Base-by-base conservation (phyloP, 2,329 filamentous ascomycete species). In the Sarocladiaceae sp. region DNA sequence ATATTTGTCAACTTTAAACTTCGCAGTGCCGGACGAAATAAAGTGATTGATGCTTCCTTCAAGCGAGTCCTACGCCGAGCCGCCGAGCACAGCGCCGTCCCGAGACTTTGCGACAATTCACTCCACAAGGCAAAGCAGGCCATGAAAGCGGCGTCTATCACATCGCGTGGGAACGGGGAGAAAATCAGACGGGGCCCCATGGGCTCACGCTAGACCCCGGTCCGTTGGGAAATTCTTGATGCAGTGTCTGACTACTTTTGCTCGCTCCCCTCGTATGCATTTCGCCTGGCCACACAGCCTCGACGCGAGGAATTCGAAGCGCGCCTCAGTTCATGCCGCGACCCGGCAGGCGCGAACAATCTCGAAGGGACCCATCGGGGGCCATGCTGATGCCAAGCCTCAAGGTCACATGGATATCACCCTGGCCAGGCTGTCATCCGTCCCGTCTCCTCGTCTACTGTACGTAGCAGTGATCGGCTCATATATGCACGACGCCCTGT, bases 301-400 rank as follows among this genome's bases (percentile, higher is more conserved):
- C n/a, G n/a, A n/a, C n/a, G n/a, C n/a, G n/a, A n/a, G n/a, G n/a
- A n/a, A n/a, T n/a, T n/a, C n/a, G n/a, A n/a, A n/a, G n/a, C n/a
- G n/a, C n/a, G n/a, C n/a, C n/a, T n/a, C n/a, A n/a, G n/a, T 26
- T 41, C 23, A 41, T 29, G 23, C n/a, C 19, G 4, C 13, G n/a
- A 33, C 33, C 33, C 19, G 33, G 33, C n/a, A n/a, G n/a, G n/a
- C n/a, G n/a, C n/a, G n/a, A n/a, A n/a, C n/a, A n/a, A n/a, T n/a
- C n/a, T n/a, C 6, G 10, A 24, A 15, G 10, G 9, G 19, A 21
- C 34, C 23, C 34, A 39, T 9, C 26, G 26, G 9, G 10, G 4
- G 13, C 15, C 11, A n/a, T 41, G 23, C 37, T 41, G 37, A 41
- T 41, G 37, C 37, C 37, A 41, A 41, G 37, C 26, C 37, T 18